Percentiles rank a stretch among this genome's conserved stretches.
phyloP scores from a whole-genome alignment of 192 early-diverging fungal species.

The Backusella macrospora region DNA sequence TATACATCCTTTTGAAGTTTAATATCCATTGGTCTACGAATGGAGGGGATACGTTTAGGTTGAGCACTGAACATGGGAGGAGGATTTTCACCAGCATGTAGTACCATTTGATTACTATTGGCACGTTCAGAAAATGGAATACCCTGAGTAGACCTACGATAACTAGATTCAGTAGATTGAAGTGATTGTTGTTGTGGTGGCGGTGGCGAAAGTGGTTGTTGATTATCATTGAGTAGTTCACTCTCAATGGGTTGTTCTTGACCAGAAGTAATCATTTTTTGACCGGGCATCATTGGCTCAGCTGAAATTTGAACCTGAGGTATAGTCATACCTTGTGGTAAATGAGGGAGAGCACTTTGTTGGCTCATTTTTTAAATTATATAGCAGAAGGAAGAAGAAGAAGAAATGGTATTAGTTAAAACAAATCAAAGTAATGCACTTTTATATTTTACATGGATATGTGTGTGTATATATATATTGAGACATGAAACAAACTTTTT shows the following conservation, averaged over 20 bases:
- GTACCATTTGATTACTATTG: background rate
- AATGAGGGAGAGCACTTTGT: conserved; percentile 18
- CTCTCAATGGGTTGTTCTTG: background rate
- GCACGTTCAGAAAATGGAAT: conserved; percentile 1
- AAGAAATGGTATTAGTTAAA: too few species aligned
- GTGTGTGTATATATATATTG: too few species aligned
- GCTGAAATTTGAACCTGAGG: conserved; percentile 2
- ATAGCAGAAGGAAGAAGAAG: too few species aligned
- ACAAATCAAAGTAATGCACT: too few species aligned
- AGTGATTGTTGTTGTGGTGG: background rate
- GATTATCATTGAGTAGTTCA: background rate
- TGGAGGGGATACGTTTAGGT: background rate
- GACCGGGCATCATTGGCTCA: conserved; percentile 21
- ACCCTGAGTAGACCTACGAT: background rate
- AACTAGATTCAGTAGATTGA: background rate
- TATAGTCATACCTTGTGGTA: conserved; percentile 20
- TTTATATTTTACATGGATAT: too few species aligned
- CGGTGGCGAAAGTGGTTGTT: background rate
- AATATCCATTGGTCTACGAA: background rate
- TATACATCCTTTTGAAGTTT: conserved; percentile 26
- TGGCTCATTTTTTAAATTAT: background rate
- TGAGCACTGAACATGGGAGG: conserved; percentile 31
- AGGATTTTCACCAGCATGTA: background rate
- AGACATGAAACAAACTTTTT: too few species aligned
- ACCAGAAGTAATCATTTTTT: background rate